These are phyloP conservation scores for Blastobotrys parvus DNA, from an alignment of 805 yeast species.

Conservation along the genomic window DNA sequence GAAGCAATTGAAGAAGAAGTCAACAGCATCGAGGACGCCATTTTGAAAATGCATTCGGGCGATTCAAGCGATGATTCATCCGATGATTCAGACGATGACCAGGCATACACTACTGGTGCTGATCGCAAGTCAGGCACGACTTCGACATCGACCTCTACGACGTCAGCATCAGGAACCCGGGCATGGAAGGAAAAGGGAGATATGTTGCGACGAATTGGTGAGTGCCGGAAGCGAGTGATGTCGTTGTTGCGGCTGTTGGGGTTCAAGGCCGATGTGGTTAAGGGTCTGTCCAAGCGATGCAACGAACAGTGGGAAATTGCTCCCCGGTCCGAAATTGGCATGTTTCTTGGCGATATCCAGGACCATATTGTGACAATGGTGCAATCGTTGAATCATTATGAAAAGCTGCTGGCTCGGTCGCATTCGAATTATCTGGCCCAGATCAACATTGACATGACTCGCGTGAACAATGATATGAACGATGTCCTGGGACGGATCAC, in stretches of 20 bases:
- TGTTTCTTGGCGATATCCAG: slow-evolving; percentile 94
- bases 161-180: slow-evolving; percentile 35
- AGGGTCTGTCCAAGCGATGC: slow-evolving; percentile 87
- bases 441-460: slow-evolving; percentile 95
- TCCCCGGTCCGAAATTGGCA: slow-evolving; percentile 78
- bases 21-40: slow-evolving; percentile 87
- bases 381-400: slow-evolving; percentile 88
- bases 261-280: slow-evolving; percentile 94
- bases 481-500: slow-evolving; percentile 93
- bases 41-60: slow-evolving; percentile 76
- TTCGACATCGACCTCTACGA: slow-evolving; percentile 21
- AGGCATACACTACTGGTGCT: slow-evolving; percentile 5
- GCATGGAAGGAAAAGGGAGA: slow-evolving; percentile 92
- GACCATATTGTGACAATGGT: slow-evolving; percentile 98
- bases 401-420: slow-evolving; percentile 85
- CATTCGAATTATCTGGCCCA: slow-evolving; percentile 96
- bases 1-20: slow-evolving; percentile 92
- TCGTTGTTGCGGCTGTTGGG: slow-evolving; percentile 75
- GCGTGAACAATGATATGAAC: slow-evolving; percentile 92
- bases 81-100: slow-evolving; percentile 25
- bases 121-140: slow-evolving; percentile 19
- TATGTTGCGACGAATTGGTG: slow-evolving; percentile 91
- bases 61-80: slow-evolving; percentile 34
- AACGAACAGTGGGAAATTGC: slow-evolving; percentile 76
- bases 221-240: slow-evolving; percentile 92